These are phyloP conservation scores for Rhypophila decipiens DNA, from an alignment of 495 filamentous ascomycete species.

Conservation along the genomic window DNA sequence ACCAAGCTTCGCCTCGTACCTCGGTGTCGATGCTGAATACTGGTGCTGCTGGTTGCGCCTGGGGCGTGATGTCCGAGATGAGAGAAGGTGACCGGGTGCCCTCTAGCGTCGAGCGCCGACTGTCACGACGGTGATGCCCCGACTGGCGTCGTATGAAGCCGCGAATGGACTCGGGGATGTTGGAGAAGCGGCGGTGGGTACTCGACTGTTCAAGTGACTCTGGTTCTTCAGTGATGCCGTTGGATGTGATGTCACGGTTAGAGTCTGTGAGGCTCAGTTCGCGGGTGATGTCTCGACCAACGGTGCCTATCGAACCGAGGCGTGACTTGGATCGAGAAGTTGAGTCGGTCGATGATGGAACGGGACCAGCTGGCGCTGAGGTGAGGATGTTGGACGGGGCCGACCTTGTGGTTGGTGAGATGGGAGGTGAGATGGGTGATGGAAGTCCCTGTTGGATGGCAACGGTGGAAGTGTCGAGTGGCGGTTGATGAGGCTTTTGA, in stretches of 20 bases:
- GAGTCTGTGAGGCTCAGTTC: slow-evolving; percentile 23
- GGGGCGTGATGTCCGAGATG: slow-evolving; percentile 6
- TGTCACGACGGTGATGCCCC: slow-evolving; percentile 18
- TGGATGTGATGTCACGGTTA: slow-evolving; percentile 17
- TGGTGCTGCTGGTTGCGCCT: slow-evolving; percentile 7
- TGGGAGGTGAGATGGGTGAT: slow-evolving; percentile 21
- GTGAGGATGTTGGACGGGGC: slow-evolving; percentile 6
- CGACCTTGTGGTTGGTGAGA: slow-evolving; percentile 12
- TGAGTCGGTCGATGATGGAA: slow-evolving; percentile 2
- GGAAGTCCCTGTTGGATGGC: slow-evolving; percentile 19
- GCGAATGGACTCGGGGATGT: slow-evolving; percentile 18
- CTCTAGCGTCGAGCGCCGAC: slow-evolving; percentile 19
- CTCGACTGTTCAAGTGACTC: slow-evolving; percentile 17
- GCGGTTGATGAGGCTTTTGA: slow-evolving; percentile 9
- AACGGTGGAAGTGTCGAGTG: slow-evolving; percentile 13
- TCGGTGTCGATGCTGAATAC: slow-evolving; percentile 21
- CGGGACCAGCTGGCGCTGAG: slow-evolving; percentile 6
- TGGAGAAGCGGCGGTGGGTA: slow-evolving; percentile 10
- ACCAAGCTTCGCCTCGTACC: slow-evolving; percentile 21
- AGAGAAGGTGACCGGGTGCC: slow-evolving; percentile 20
- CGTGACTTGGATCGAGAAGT: slow-evolving; percentile 6
- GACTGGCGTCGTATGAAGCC: slow-evolving; percentile 15
- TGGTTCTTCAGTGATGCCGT: slow-evolving; percentile 26
- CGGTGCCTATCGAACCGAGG: slow-evolving; percentile 13
- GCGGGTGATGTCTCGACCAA: slow-evolving; percentile 18